phyloP scores from a whole-genome alignment of 225 moss, liverwort and hornwort species.

The Pseudisothecium myosuroides region DNA sequence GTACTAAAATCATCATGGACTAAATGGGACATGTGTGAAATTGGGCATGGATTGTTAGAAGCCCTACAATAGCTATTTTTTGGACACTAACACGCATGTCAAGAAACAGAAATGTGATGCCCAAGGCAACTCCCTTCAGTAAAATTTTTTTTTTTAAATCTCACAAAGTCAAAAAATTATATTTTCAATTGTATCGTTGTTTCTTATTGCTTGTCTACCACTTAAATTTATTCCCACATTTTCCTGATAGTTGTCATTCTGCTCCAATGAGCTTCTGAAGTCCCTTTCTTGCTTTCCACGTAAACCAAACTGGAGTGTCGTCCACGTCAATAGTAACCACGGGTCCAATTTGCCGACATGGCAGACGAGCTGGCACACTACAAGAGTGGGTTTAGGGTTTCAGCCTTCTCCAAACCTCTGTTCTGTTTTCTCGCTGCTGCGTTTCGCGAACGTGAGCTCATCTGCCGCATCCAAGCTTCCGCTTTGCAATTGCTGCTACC shows the following conservation, averaged over 20 bases:
- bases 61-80: neutral
- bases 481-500: neutral
- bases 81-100: fast-evolving
- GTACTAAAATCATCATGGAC: neutral
- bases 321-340: neutral
- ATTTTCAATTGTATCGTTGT: fast-evolving
- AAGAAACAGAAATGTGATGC: fast-evolving
- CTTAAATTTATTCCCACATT: no score
- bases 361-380: neutral
- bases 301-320: neutral
- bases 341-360: neutral
- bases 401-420: no score
- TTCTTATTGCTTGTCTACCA: neutral
- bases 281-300: neutral
- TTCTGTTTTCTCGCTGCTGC: neutral
- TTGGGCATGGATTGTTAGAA: neutral
- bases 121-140: neutral
- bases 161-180: neutral
- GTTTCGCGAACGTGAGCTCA: neutral
- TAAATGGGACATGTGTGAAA: neutral
- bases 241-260: no score
- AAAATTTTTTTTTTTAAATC: neutral
- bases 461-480: neutral
- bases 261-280: no score
- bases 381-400: neutral